These are phyloP conservation scores for Quillaja saponaria DNA, from an alignment of 306 rosid genomes.

Conservation along the genomic window DNA sequence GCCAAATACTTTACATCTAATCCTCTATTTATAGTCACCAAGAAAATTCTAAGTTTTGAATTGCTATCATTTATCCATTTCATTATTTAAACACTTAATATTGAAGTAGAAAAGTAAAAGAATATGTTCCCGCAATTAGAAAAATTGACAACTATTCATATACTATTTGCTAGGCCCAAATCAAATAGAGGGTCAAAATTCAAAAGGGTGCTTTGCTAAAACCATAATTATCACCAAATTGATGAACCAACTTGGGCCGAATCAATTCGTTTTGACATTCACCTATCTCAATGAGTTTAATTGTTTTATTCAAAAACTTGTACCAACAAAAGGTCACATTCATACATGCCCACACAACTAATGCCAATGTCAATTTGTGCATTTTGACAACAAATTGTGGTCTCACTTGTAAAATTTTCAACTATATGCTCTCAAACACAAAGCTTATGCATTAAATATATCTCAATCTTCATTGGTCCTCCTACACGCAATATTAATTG, in stretches of 20 bases:
- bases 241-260: slow-evolving; percentile 42
- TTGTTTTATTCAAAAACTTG: no score
- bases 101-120: slow-evolving; percentile 7
- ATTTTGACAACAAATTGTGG: no score
- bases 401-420: no score
- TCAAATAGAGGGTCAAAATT: slow-evolving; percentile 6
- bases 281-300: not conserved
- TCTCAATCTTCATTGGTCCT: no score
- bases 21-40: slow-evolving; percentile 43
- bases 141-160: slow-evolving; percentile 31
- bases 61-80: no score
- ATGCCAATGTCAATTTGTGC: no score
- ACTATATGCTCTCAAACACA: no score
- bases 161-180: slow-evolving; percentile 7
- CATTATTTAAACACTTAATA: not conserved
- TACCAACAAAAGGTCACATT: no score
- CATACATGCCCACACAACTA: no score
- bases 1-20: slow-evolving; percentile 14
- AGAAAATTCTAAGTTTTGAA: no score
- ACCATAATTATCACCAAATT: slow-evolving; percentile 6
- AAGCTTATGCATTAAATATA: no score
- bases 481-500: no score
- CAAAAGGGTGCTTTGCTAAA: slow-evolving; percentile 1
- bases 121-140: slow-evolving; percentile 40
- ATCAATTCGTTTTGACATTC: slow-evolving; percentile 48